These are phyloP conservation scores for Tuber magnatum DNA, from an alignment of 495 filamentous ascomycete genomes.

Conservation along the genomic window DNA sequence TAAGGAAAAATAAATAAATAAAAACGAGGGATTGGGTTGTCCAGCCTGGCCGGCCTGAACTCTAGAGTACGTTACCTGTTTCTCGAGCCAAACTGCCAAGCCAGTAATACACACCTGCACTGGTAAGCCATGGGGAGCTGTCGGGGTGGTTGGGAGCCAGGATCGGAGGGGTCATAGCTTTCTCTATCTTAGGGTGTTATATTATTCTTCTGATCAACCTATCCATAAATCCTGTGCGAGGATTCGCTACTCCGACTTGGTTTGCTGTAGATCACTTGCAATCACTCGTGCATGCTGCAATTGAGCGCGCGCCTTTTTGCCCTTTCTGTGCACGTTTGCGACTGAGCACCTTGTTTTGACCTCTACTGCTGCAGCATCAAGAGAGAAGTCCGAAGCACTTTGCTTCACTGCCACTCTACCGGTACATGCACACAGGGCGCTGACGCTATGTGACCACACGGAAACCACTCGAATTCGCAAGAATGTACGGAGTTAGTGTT, in stretches of 20 bases:
- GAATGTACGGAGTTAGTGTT: background rate
- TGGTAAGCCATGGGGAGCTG: background rate
- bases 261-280: background rate
- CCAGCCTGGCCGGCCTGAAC: background rate
- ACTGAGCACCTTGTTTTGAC: background rate
- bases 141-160: background rate
- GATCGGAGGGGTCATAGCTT: constrained; percentile 1
- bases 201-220: background rate
- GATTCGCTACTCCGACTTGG: background rate
- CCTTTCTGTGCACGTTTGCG: background rate
- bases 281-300: constrained; percentile 1
- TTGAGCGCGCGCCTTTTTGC: background rate
- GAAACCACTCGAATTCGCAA: background rate
- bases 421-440: background rate
- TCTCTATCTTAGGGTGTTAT: background rate
- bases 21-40: background rate
- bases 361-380: background rate
- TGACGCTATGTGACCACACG: background rate
- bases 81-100: background rate
- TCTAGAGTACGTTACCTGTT: background rate
- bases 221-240: background rate
- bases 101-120: background rate
- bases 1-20: background rate
- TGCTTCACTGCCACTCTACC: background rate
- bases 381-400: background rate